Evolutionary conservation across 768 basidiomycete genomes (phyloP).

Genomic region (Polyporus arcularius): DNA sequence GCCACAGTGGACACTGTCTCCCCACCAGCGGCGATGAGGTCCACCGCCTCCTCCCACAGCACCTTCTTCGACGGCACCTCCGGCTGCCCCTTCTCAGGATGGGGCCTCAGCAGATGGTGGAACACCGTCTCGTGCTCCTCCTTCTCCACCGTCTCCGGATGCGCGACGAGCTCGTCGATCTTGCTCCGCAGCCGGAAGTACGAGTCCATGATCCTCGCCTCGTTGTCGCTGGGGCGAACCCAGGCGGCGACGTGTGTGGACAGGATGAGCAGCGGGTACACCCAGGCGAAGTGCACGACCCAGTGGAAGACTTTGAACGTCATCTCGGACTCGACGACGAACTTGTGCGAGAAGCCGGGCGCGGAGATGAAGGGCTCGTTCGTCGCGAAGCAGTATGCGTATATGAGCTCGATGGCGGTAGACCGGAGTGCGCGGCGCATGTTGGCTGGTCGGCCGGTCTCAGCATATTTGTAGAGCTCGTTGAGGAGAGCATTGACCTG

Average conservation of each 20-base stretch:
- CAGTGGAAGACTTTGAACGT: neutral
- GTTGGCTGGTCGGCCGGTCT: neutral
- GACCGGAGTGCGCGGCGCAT: neutral
- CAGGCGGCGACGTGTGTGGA: neutral
- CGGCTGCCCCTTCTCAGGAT: neutral
- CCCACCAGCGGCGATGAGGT: slow-evolving; percentile 42
- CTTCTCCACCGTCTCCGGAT: neutral
- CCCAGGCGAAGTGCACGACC: neutral
- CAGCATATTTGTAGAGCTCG: neutral
- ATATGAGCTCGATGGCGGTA: neutral
- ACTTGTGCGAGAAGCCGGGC: neutral
- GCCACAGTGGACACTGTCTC: slow-evolving; percentile 46
- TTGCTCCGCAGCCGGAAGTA: neutral
- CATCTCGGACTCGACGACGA: neutral
- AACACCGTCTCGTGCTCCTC: neutral
- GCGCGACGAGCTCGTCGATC: neutral
- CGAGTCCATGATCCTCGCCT: neutral
- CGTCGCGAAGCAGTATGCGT: neutral
- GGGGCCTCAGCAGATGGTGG: neutral
- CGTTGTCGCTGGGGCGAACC: neutral
- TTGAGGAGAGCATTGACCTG: neutral
- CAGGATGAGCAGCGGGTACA: neutral
- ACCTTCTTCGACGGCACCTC: neutral
- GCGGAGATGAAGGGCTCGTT: neutral
- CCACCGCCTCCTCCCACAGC: slow-evolving; percentile 24